Conservation (phyloP, 495 filamentous ascomycete species). For the Neurospora sp. region DNA sequence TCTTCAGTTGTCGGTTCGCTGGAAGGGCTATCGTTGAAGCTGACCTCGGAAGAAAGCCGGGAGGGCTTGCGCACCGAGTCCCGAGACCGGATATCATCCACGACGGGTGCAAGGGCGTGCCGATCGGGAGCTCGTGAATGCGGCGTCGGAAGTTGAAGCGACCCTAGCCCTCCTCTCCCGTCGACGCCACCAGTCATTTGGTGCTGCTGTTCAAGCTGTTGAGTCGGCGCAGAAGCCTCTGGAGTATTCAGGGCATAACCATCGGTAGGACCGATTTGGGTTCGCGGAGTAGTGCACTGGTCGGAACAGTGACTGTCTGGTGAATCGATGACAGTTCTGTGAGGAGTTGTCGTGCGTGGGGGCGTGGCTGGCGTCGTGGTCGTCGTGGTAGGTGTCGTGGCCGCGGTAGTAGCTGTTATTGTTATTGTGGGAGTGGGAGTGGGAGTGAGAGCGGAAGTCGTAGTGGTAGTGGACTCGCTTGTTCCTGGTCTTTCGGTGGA, state of each 20-base stretch:
- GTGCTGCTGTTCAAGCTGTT: slow-evolving; percentile 2
- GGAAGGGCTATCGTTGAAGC: neutral
- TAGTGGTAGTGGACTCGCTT: neutral
- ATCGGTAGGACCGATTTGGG: neutral
- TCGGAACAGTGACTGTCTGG: neutral
- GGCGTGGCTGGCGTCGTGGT: neutral
- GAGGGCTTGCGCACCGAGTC: neutral
- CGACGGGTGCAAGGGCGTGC: neutral
- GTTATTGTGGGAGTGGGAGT: neutral
- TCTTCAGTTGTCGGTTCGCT: neutral
- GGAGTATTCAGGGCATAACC: slow-evolving; percentile 10
- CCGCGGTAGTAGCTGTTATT: neutral
- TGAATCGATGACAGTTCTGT: neutral
- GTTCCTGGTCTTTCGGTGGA: neutral
- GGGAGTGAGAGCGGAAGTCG: neutral
- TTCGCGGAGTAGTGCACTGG: neutral
- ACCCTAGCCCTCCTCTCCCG: slow-evolving; percentile 10
- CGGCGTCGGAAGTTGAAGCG: slow-evolving; percentile 6
- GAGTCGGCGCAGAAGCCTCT: neutral
- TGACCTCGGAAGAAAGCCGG: neutral
- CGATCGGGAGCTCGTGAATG: neutral
- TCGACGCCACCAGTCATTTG: slow-evolving; percentile 17
- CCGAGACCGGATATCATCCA: neutral
- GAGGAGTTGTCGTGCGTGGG: neutral
- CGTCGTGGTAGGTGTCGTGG: neutral